These are phyloP conservation scores for Telfairia occidentalis DNA, from an alignment of 331 rosid genomes.

Conservation along the genomic window DNA sequence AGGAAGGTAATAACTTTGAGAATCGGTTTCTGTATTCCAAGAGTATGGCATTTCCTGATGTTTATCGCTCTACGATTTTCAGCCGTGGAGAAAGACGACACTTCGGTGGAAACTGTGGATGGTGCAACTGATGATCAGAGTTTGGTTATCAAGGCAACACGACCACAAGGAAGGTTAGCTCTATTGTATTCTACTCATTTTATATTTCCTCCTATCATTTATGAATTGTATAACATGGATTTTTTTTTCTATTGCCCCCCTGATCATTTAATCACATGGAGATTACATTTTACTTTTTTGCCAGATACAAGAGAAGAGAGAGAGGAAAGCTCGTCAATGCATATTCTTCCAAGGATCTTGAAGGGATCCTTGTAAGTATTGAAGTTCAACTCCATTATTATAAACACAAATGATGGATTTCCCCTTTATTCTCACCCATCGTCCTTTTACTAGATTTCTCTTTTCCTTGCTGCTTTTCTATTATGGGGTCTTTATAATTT, in stretches of 20 bases:
- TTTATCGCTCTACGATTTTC: constrained; percentile 4
- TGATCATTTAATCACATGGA: neutral
- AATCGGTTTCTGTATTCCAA: neutral
- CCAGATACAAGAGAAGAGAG: constrained; percentile 80
- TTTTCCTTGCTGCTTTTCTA: neutral
- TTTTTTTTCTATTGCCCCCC: neutral
- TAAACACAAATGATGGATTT: neutral
- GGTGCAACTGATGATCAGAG: constrained; percentile 23
- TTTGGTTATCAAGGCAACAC: constrained; percentile 44
- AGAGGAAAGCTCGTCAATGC: constrained; percentile 74
- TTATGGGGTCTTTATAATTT: neutral
- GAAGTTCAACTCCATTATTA: no score
- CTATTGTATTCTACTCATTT: neutral
- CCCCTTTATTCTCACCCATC: neutral
- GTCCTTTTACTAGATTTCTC: neutral
- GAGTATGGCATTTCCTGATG: constrained; percentile 2
- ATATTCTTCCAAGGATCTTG: constrained; percentile 78
- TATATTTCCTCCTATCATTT: constrained; percentile 1
- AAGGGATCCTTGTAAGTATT: constrained; percentile 83
- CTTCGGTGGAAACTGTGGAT: constrained; percentile 28
- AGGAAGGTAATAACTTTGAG: constrained; percentile 32
- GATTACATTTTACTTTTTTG: neutral
- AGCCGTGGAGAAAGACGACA: constrained; percentile 19
- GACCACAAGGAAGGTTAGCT: constrained; percentile 86
- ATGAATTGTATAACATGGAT: neutral